Conservation (phyloP, 805 yeast genomes). For the Yarrowia porcina region DNA sequence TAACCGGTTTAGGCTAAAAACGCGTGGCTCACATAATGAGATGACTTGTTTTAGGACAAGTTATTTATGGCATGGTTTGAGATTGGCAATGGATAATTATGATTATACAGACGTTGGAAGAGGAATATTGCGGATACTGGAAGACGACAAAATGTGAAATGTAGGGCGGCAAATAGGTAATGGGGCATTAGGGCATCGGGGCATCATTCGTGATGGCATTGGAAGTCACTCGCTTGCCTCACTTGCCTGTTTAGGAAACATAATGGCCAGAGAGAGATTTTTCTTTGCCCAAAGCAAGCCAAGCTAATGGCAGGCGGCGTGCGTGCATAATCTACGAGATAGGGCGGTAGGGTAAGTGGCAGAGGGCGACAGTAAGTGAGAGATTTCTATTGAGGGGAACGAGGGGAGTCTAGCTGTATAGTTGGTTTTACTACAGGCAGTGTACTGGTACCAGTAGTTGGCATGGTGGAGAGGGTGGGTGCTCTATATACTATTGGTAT, state of each 20-base stretch:
- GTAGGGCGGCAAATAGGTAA: too few relatives aligned
- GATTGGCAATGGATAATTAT: too few relatives aligned
- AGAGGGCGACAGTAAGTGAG: background rate
- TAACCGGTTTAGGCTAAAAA: background rate
- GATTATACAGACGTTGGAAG: too few relatives aligned
- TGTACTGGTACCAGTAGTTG: too few relatives aligned
- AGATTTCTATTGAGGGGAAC: too few relatives aligned
- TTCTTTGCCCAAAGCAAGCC: background rate
- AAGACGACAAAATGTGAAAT: too few relatives aligned
- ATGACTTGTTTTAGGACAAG: background rate
- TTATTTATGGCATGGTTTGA: background rate
- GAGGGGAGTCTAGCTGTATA: background rate
- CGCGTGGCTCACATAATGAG: background rate
- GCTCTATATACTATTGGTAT: too few relatives aligned
- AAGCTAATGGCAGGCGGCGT: background rate
- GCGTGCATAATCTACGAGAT: constrained; percentile 9
- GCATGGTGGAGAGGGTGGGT: too few relatives aligned
- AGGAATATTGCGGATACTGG: too few relatives aligned
- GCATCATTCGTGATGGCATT: too few relatives aligned
- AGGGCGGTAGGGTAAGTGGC: background rate
- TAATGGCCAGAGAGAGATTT: background rate
- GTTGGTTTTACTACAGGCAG: too few relatives aligned
- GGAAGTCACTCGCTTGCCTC: background rate
- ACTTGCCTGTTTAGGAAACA: background rate
- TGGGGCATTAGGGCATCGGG: too few relatives aligned